Evolutionary conservation across 2,329 filamentous ascomycete genomes (phyloP), one percentile per base, ranked within the genome.

Genomic region (Ophiostoma novo-ulmi): DNA sequence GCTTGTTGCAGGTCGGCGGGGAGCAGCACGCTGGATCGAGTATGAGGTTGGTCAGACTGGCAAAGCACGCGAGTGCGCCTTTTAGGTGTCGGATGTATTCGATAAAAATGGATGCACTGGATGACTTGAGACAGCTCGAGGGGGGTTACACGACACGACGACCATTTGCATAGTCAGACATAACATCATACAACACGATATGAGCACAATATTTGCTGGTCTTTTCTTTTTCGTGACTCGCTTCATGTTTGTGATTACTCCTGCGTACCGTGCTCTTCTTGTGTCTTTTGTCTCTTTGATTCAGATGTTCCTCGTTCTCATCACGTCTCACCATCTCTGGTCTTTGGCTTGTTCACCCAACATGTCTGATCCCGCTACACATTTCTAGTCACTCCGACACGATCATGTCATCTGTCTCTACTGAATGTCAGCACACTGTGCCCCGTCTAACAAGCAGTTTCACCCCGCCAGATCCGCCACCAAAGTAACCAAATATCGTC

Each of bases 11-110:
- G 90, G 89, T 0, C 85, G 89, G 69, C 86, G 88, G 73, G 88
- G 89, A 4, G 87, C 89, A 7, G 91, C 88, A 6, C 85, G 89
- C 73, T 98, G 95, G 94, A 85, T 94, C 1, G 95, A 98, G 81
- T 98, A 94, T 81, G 91, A 91, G 79, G 79, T 92, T 63, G 84
- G 87, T 36, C 85, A 82, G 68, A 83, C 85, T 70, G 91, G 90
- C 1, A 85, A 78, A 76, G 78, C 91, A 13, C 87, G 84, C 77
- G 89, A 92, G 78, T 86, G 87, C 74, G 81, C 84, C 58, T 87
- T 89, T 74, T 90, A 74, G 38, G 36, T 14, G 35, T 22, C 35
- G 22, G 31, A 35, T 44, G 4, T n/a, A 5, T 1, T 26, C 22
- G 13, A 20, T 63, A 20, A 20, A 20, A 11, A 6, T 11, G 3